Evolutionary conservation across 23 red algal genomes (phyloP), one percentile per base, ranked within the genome.

Genomic region (Gracilariopsis chorda): DNA sequence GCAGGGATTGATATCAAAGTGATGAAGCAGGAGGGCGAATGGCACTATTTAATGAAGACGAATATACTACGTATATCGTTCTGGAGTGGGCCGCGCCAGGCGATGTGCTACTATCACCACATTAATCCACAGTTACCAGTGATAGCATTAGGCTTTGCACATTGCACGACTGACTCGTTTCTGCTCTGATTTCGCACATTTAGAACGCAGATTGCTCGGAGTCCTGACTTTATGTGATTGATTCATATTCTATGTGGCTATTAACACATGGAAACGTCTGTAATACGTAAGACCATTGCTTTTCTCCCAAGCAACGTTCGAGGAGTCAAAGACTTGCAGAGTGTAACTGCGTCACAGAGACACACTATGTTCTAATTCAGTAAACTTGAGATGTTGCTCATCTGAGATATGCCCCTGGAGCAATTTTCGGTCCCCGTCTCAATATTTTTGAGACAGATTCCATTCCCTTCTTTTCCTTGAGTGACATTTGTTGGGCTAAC

Each of bases 121-220:
- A 78, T 16, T 14, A 16, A 20, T 32, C 36, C 19, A 63, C 27
- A 17, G 48, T 53, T 80, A 58, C 65, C 7, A 25, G 49, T 25
- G 82, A 86, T 40, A 58, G 64, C 57, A 86, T 69, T 11, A 53
- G 70, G 16, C 39, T 86, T 0, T 60, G 35, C 28, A 60, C 49
- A 16, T 52, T 70, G 39, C 57, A 86, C 60, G 11, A 58, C 14
- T 9, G 60, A 14, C 0, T 86, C 3, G 40, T 19, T 33, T 33
- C 21, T 45, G 82, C 82, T 23, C 35, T 86, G 17, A 68, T 72
- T 80, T 32, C 48, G 30, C 57, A 70, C 44, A 19, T 68, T 21
- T 86, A 37, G 82, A 51, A 11, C 33, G 7, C 11, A 17, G 42
- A 56, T 29, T 39, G 75, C 7, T 32, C 10, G 7, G 56, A 61